Base-by-base conservation (phyloP, 2,329 filamentous ascomycete species). In the Cordyceps militaris region DNA sequence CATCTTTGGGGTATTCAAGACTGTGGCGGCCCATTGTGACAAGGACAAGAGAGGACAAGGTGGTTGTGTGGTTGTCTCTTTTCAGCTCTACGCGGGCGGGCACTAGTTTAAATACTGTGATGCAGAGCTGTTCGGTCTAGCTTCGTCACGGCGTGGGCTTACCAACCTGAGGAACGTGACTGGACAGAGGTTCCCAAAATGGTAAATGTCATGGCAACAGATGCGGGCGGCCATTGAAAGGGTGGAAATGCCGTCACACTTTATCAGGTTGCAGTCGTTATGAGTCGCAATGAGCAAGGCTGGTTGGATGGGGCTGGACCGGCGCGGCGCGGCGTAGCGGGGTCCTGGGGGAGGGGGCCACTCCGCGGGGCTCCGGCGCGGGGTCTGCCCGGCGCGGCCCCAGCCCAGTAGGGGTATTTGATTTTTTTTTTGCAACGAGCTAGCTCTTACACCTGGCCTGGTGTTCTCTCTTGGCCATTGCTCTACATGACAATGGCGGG, bases 1-100 rank as follows among this genome's bases (percentile, higher is more conserved):
- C 72, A 64, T 80, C 76, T 66, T 84, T 87, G 48, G 86, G 85
- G 62, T 89, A 89, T 61, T 81, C 75, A 14, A 84, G 74, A 49
- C 67, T 65, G 62, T 69, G 65, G 57, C 70, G 70, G 36, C 70
- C 71, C 71, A 73, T 73, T 23, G 28, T 47, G 34, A 38, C 14
- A 4, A 38, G 8, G n/a, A 10, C 21, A 9, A 21, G 38, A 19
- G n/a, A 7, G n/a, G n/a, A n/a, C n/a, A n/a, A n/a, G n/a, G n/a
- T n/a, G n/a, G n/a, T n/a, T n/a, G n/a, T n/a, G n/a, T n/a, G n/a
- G n/a, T n/a, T n/a, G n/a, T n/a, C n/a, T n/a, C n/a, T n/a, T n/a
- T n/a, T 21, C 6, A 16, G 38, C 23, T 21, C 26, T 23, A 13
- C 21, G 49, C 24, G 48, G 48, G 49, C 36, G 30, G 49, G 14